Evolutionary conservation across 2,329 filamentous ascomycete genomes (phyloP).

Genomic region (Fusarium siculi): DNA sequence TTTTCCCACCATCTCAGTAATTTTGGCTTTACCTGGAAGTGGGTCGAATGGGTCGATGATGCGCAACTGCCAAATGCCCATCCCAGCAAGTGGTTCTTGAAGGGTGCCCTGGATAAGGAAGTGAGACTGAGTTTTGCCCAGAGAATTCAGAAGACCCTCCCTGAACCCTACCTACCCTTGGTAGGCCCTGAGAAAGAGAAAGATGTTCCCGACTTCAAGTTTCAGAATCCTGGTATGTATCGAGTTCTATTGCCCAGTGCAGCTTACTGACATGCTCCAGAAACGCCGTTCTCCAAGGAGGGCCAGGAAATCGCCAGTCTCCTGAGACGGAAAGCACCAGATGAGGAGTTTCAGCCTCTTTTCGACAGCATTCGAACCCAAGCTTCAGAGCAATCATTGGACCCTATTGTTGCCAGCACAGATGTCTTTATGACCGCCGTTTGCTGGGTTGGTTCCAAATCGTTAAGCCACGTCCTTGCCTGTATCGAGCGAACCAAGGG

Average conservation of each 20-base stretch:
- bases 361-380: conserved; percentile 85
- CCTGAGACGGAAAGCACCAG: conserved; percentile 83
- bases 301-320: conserved; percentile 84
- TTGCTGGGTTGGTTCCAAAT: conserved; percentile 93
- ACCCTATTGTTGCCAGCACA: conserved; percentile 86
- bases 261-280: conserved; percentile 53
- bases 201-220: conserved; percentile 97
- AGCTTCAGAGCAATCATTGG: conserved; percentile 75
- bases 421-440: conserved; percentile 95
- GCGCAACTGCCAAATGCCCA: conserved; percentile 80
- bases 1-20: conserved; percentile 98
- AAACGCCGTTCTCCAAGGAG: conserved; percentile 83
- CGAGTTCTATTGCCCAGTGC: not conserved
- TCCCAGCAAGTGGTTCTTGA: conserved; percentile 93
- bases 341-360: conserved; percentile 85
- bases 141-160: conserved; percentile 92
- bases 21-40: conserved; percentile 99
- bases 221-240: conserved; percentile 74
- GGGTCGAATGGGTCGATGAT: conserved; percentile 95
- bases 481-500: conserved; percentile 96
- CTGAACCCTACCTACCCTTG: conserved; percentile 81
- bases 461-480: conserved; percentile 92
- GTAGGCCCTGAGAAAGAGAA: conserved; percentile 91
- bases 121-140: conserved; percentile 96
- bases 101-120: conserved; percentile 92